These are phyloP conservation scores for Dothideomycetes sp. DNA, from an alignment of 2,329 filamentous ascomycete genomes.

Conservation along the genomic window DNA sequence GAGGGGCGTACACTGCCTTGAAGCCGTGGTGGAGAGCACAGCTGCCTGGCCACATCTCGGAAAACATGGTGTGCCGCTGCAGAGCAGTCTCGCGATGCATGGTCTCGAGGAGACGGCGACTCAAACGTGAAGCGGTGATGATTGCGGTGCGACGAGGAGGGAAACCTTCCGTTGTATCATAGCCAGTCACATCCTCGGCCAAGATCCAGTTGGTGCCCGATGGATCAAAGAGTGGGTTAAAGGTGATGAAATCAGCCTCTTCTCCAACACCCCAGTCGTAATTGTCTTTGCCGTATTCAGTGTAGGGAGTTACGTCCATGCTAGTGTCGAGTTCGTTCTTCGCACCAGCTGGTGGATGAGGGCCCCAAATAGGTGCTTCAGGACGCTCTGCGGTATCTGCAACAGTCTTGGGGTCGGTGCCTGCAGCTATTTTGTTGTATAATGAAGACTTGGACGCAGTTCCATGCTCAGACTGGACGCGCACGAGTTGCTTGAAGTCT, in stretches of 20 bases:
- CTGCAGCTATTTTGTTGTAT: conserved; percentile 25
- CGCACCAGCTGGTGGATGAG: conserved; percentile 27
- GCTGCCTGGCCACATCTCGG: conserved; percentile 66
- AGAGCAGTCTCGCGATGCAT: conserved; percentile 69
- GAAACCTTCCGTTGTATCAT: conserved; percentile 41
- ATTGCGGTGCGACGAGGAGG: conserved; percentile 61
- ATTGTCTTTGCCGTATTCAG: conserved; percentile 42
- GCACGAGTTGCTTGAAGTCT: conserved; percentile 57
- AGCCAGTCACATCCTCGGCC: conserved; percentile 58
- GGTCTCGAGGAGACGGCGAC: conserved; percentile 51
- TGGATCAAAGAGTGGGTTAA: conserved; percentile 67
- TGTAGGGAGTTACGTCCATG: conserved; percentile 42
- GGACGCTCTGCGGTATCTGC: conserved; percentile 28
- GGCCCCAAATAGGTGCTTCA: conserved; percentile 40
- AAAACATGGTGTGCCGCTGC: conserved; percentile 61
- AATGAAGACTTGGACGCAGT: conserved; percentile 34
- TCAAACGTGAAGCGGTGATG: conserved; percentile 60
- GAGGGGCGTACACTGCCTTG: conserved; percentile 59
- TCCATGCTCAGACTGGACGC: conserved; percentile 47
- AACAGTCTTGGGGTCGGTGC: conserved; percentile 25
- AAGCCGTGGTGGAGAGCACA: conserved; percentile 64
- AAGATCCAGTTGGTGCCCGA: conserved; percentile 64
- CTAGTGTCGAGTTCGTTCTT: conserved; percentile 39
- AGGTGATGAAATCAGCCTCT: conserved; percentile 63
- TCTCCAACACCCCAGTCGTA: conserved; percentile 58